These are phyloP conservation scores for Marasmius tenuissimus DNA, from an alignment of 1,284 basidiomycete species.

Conservation along the genomic window DNA sequence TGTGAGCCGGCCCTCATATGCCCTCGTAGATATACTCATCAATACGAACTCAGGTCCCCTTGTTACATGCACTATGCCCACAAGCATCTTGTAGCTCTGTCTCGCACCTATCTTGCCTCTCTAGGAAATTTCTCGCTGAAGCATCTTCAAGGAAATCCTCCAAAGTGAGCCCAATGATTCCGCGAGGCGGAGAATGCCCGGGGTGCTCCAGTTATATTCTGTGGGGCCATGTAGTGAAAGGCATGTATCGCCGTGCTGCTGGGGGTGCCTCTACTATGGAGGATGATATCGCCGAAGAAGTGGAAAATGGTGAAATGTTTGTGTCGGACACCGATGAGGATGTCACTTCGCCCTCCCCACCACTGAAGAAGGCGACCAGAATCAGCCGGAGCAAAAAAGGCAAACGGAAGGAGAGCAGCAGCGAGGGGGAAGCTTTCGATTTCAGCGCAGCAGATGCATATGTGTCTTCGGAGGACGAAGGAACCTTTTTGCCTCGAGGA, in stretches of 20 bases:
- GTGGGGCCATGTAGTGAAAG: constrained; percentile 77
- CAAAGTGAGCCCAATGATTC: constrained; percentile 46
- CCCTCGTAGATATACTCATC: constrained; percentile 3
- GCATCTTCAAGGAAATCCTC: constrained; percentile 19
- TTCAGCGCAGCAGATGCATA: constrained; percentile 19
- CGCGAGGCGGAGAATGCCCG: constrained; percentile 61
- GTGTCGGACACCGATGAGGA: constrained; percentile 18
- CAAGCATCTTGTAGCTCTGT: constrained; percentile 47
- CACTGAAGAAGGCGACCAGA: background rate
- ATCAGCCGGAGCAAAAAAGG: constrained; percentile 1
- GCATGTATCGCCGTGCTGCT: constrained; percentile 60
- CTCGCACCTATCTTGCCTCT: constrained; percentile 74
- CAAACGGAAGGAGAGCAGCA: constrained; percentile 9
- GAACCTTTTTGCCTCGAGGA: background rate
- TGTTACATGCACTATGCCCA: constrained; percentile 50
- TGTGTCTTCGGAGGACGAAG: background rate
- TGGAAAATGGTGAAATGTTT: constrained; percentile 20
- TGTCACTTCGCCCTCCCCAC: constrained; percentile 1
- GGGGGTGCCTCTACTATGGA: constrained; percentile 29
- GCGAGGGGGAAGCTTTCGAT: constrained; percentile 30
- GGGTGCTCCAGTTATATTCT: constrained; percentile 54
- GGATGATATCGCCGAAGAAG: constrained; percentile 28
- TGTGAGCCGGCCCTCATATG: constrained; percentile 35
- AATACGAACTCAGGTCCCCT: constrained; percentile 47
- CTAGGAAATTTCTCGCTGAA: constrained; percentile 49